phyloP scores from a whole-genome alignment of 768 basidiomycete genomes.

The Serendipita indica region DNA sequence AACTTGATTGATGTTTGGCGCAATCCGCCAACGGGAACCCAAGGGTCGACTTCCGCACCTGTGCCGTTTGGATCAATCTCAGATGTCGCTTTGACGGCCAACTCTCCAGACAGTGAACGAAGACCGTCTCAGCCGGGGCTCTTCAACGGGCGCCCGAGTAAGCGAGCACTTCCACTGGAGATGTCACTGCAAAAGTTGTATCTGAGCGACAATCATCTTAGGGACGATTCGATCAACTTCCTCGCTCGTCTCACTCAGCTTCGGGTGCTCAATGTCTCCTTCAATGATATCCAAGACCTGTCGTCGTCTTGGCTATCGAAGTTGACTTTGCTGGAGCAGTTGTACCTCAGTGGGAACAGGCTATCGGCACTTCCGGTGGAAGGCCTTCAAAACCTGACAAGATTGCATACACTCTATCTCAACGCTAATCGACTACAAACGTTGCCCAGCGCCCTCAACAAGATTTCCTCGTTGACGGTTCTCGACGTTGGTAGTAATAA shows the following conservation, averaged over 20 bases:
- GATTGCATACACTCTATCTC: slow-evolving; percentile 61
- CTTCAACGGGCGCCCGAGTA: slow-evolving; percentile 15
- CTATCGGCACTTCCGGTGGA: slow-evolving; percentile 80
- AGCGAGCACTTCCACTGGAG: slow-evolving; percentile 41
- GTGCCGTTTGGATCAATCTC: neutral
- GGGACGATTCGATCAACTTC: slow-evolving; percentile 61
- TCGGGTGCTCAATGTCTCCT: slow-evolving; percentile 74
- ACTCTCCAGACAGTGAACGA: slow-evolving; percentile 22
- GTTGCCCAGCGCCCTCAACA: slow-evolving; percentile 77
- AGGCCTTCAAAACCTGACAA: slow-evolving; percentile 57
- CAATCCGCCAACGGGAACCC: slow-evolving; percentile 35
- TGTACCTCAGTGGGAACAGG: slow-evolving; percentile 94
- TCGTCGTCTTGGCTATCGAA: slow-evolving; percentile 63
- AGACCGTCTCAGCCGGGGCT: slow-evolving; percentile 30
- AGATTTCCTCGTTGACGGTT: slow-evolving; percentile 59
- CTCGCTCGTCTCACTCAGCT: slow-evolving; percentile 66
- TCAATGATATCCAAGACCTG: slow-evolving; percentile 86
- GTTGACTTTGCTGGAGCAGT: slow-evolving; percentile 55
- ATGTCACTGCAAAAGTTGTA: slow-evolving; percentile 63
- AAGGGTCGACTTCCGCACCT: slow-evolving; percentile 5
- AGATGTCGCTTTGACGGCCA: neutral
- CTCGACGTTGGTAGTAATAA: slow-evolving; percentile 90
- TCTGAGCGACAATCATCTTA: slow-evolving; percentile 78
- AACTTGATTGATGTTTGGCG: slow-evolving; percentile 68
- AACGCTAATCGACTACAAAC: slow-evolving; percentile 92